Evolutionary conservation across 1,284 basidiomycete genomes (phyloP).

Genomic region (Pascua sp.): DNA sequence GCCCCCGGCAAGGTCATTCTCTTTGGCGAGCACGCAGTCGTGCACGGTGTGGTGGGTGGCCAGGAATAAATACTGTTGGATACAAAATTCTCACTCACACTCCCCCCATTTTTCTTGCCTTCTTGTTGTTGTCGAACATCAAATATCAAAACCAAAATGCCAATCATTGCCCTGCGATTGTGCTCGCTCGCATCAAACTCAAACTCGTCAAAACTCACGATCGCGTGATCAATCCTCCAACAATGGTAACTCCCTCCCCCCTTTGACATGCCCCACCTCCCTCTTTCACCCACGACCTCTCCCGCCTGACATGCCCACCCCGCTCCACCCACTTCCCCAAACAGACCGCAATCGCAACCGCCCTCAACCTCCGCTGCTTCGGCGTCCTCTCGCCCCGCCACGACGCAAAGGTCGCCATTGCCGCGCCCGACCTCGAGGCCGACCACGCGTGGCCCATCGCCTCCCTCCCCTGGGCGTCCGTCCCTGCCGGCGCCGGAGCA

Average conservation of each 20-base stretch:
- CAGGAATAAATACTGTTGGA: background rate
- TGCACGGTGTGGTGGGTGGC: conserved; percentile 83
- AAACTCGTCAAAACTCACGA: background rate
- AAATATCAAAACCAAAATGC: background rate
- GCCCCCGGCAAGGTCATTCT: conserved; percentile 98
- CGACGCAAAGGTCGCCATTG: conserved; percentile 71
- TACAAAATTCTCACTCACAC: conserved; percentile 12
- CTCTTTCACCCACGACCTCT: background rate
- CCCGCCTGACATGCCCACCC: background rate
- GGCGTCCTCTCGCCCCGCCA: conserved; percentile 71
- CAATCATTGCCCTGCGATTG: background rate
- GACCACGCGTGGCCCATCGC: conserved; percentile 76
- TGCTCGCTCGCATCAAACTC: no score
- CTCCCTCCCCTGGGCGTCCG: conserved; percentile 79
- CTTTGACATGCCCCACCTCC: background rate
- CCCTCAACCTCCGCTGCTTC: conserved; percentile 93
- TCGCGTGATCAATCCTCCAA: background rate
- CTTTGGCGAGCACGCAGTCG: conserved; percentile 98
- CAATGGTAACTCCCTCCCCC: background rate
- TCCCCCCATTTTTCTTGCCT: background rate
- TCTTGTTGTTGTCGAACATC: conserved; percentile 5
- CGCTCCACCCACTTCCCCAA: background rate
- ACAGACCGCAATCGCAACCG: conserved; percentile 89
- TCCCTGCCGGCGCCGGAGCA: conserved; percentile 56
- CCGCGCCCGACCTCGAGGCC: conserved; percentile 78